Base-by-base conservation (phyloP, 2,329 filamentous ascomycete species). In the Colletotrichum somersetense region DNA sequence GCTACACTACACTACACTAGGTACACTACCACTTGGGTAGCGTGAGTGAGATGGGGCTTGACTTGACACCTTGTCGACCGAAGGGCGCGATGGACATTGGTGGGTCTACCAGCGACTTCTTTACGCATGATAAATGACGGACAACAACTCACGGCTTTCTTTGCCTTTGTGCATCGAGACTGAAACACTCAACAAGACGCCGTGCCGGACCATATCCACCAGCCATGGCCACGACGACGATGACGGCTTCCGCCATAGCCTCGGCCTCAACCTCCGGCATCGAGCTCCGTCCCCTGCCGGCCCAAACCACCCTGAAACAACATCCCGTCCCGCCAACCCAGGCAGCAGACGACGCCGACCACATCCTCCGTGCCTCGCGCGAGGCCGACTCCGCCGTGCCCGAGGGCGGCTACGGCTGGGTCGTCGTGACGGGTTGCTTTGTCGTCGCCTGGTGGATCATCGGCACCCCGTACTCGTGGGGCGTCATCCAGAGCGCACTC, bases 381-480 rank as follows among this genome's bases (percentile, higher is more conserved):
- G 73, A 82, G 2, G 84, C 82, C 6, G 86, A 88, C 76, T 81
- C 83, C 0, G 75, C 82, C 38, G 83, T 82, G 0, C 88, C 87
- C 0, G 87, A 89, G 58, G 87, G 87, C 38, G 87, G 87, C 33
- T 88, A 89, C 75, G 88, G 87, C 72, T 89, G 88, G 87, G 81
- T 85, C 18, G 81, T 91, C 10, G 85, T 91, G 33, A 79, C 78
- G 3, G 83, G 81, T 42, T 88, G 86, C 74, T 83, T 85, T 2
- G 76, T 88, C 1, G 75, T 89, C 14, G 83, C 85, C 2, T 91
- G 88, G 81, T 89, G 87, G 88, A 83, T 86, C 63, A 84, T 87
- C 61, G 89, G 89, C 62, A 87, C 84, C 0, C 83, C 83, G 10
- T 89, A 89, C 76, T 85, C 84, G 73, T 91, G 89, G 89, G 90